These are phyloP conservation scores for Bipolaris cookei DNA, from an alignment of 2,329 filamentous ascomycete species.

Conservation along the genomic window DNA sequence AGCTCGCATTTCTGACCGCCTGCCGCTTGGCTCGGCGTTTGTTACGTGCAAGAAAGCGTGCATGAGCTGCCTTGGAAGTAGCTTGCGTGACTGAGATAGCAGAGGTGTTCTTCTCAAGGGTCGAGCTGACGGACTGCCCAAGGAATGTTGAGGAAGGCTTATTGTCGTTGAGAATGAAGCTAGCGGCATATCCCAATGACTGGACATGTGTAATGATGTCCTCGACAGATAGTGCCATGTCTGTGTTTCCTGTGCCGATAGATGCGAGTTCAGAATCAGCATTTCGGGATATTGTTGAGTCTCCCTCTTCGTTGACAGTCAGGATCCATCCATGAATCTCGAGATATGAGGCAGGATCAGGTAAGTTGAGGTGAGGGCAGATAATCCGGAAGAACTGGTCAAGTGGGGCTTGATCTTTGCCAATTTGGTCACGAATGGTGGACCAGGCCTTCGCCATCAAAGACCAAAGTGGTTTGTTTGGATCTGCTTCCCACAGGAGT, in stretches of 20 bases:
- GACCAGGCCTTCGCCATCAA: constrained; percentile 64
- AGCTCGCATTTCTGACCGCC: constrained; percentile 8
- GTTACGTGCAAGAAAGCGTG: constrained; percentile 20
- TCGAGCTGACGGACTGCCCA: constrained; percentile 12
- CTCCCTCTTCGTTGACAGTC: constrained; percentile 35
- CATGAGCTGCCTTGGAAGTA: constrained; percentile 1
- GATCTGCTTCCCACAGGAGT: constrained; percentile 59
- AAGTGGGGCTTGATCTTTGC: constrained; percentile 56
- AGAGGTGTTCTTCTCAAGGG: constrained; percentile 2
- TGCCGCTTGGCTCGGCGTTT: constrained; percentile 24
- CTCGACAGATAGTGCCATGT: constrained; percentile 42
- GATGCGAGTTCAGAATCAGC: constrained; percentile 18
- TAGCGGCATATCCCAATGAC: constrained; percentile 32
- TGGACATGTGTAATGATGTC: constrained; percentile 42
- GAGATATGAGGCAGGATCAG: constrained; percentile 56
- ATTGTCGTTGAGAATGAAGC: constrained; percentile 16
- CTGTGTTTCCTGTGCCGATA: constrained; percentile 25
- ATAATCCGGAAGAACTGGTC: constrained; percentile 56
- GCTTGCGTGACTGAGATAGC: not conserved
- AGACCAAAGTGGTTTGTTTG: constrained; percentile 59
- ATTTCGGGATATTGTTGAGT: constrained; percentile 21
- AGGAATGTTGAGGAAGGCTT: constrained; percentile 26
- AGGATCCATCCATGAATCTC: constrained; percentile 56
- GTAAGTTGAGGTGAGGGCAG: constrained; percentile 56
- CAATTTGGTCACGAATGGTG: constrained; percentile 58